Conservation (phyloP, 78 protist genomes). For the Polysphondylium violaceum region DNA sequence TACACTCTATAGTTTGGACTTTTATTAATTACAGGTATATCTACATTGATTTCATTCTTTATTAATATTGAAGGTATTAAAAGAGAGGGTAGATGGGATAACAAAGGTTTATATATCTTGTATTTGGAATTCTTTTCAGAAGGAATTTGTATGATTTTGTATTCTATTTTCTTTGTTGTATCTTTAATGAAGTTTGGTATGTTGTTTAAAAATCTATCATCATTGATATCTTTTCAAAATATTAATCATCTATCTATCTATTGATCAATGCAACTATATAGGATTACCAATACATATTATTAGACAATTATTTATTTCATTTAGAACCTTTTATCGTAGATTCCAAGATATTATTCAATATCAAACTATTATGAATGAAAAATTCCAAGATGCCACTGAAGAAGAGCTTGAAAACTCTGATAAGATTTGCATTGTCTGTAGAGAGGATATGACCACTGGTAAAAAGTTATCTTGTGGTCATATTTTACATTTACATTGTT, state of each 20-base stretch:
- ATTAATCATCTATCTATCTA: not conserved
- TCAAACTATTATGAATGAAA: constrained; percentile 70
- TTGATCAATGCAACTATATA: not conserved
- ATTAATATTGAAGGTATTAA: constrained; percentile 81
- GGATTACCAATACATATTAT: constrained; percentile 93
- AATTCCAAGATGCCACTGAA: constrained; percentile 89
- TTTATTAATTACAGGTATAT: constrained; percentile 33
- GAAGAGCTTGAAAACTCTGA: constrained; percentile 85
- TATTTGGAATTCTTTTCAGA: constrained; percentile 87
- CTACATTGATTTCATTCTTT: constrained; percentile 73
- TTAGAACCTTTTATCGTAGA: constrained; percentile 72
- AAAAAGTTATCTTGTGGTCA: constrained; percentile 94
- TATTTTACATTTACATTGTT: constrained; percentile 92
- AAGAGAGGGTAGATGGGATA: constrained; percentile 89
- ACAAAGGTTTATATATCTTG: constrained; percentile 84
- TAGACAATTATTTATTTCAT: constrained; percentile 88
- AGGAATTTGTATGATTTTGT: constrained; percentile 58
- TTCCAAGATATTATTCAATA: constrained; percentile 57
- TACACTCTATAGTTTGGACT: constrained; percentile 68
- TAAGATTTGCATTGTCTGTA: constrained; percentile 90
- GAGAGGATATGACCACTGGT: constrained; percentile 85
- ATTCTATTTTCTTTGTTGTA: constrained; percentile 77
- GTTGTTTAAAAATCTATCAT: not conserved
- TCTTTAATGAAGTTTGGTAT: constrained; percentile 69
- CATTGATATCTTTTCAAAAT: not conserved